A percentile compares a stretch with the other conserved stretches of the same genome.
These are phyloP conservation scores for Andrographis paniculata DNA, from an alignment of 305 asterid genomes.

Conservation along the genomic window DNA sequence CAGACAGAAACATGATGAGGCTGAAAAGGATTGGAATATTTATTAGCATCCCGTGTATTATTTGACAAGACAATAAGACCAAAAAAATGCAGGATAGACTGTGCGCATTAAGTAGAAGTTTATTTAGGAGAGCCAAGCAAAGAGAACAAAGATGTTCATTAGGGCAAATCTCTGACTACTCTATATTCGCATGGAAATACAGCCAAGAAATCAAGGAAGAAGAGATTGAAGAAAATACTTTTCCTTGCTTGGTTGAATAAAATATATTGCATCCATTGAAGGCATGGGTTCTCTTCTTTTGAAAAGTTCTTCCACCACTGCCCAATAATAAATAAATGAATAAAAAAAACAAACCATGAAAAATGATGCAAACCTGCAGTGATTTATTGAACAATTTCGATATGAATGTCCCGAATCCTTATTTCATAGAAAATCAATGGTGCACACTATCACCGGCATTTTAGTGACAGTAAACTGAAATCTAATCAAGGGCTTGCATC, in stretches of 20 bases:
- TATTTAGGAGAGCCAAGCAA: not conserved
- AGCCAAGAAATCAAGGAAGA: constrained; percentile 3
- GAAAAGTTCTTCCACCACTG: constrained; percentile 99
- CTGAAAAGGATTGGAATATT: constrained; percentile 41
- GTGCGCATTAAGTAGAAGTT: too few relatives aligned
- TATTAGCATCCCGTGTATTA: not conserved
- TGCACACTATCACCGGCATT: too few relatives aligned
- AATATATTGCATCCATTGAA: constrained; percentile 89
- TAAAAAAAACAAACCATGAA: not conserved
- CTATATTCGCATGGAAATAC: not conserved
- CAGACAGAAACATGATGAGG: constrained; percentile 90
- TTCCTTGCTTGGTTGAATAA: constrained; percentile 91
- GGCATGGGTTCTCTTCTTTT: constrained; percentile 95
- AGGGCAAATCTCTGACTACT: not conserved
- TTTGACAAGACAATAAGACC: not conserved
- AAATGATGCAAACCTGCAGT: not conserved
- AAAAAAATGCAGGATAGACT: not conserved
- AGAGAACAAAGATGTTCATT: not conserved
- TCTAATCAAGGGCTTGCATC: constrained; percentile 8
- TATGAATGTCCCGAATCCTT: too few relatives aligned
- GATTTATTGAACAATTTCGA: constrained; percentile 9
- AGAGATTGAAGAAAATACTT: constrained; percentile 42
- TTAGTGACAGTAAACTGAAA: not conserved
- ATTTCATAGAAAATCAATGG: too few relatives aligned
- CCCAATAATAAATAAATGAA: constrained; percentile 14